Base-by-base conservation (phyloP, 495 filamentous ascomycete species). In the Aspergillus avenaceus region DNA sequence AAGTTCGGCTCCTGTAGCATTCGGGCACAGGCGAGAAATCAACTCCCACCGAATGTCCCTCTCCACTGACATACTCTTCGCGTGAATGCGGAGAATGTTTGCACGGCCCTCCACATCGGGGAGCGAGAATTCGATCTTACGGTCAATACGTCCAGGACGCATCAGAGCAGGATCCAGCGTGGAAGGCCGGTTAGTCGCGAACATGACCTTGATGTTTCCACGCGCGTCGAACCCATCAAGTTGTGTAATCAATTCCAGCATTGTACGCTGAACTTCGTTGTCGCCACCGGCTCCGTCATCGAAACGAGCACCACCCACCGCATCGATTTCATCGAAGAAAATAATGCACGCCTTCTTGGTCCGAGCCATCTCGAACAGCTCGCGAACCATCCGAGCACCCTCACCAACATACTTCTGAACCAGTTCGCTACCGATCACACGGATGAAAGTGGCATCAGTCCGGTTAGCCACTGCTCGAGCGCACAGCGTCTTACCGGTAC, bases 201-300 rank as follows among this genome's bases (percentile, higher is more conserved):
- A 98, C 93, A 98, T 98, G 73, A 98, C 93, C 71, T 98, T 98
- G 77, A 98, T 98, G 72, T 98, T 98, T 63, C 93, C 93, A 62
- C 93, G 80, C 34, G 90, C 84, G 67, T 98, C 95, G 76, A 98
- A 98, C 48, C 93, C 93, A 68, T 98, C 93, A 50, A 98, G 78
- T 64, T 98, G 93, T 3, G 93, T 98, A 65, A 98, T 98, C 54
- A 98, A 78, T 64, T 98, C 93, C 74, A 98, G 71, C 93, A 98
- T 98, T 43, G 93, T 98, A 71, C 93, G 79, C 73, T 98, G 93
- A n/a, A 98, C 93, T 64, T 98, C 93, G 66, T 98, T 98, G 69
- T 98, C 93, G 53, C 93, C 93, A 58, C 93, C 93, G 36, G 93
- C 95, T 40, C 93, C 93, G 60, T 98, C 93, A 61, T 98, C 93